A percentile compares a stretch with the other conserved stretches of the same genome.
Conservation (phyloP, 2,329 filamentous ascomycete genomes). For the Penicillium sp. region DNA sequence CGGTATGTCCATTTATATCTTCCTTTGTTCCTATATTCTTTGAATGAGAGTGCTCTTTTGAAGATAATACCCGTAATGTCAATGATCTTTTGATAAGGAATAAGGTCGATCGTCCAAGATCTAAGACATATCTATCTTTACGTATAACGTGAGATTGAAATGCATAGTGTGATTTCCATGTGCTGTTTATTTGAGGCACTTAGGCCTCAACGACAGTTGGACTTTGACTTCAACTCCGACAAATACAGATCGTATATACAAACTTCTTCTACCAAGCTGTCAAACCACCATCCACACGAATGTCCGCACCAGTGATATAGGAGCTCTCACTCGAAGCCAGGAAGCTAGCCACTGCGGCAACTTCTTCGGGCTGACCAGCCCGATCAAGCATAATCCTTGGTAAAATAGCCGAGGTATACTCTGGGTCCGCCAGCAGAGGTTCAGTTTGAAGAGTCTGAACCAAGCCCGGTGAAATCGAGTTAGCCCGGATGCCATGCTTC, state of each 20-base stretch:
- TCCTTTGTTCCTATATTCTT: no score
- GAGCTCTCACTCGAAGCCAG: constrained; percentile 5
- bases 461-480: constrained; percentile 1
- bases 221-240: no score
- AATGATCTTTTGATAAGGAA: no score
- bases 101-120: no score
- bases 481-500: constrained; percentile 1
- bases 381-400: neutral
- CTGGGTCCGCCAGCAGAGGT: neutral
- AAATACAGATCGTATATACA: neutral
- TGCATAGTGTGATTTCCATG: no score
- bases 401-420: neutral
- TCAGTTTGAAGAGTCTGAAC: neutral
- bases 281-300: constrained; percentile 7
- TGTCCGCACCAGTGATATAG: constrained; percentile 5
- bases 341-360: constrained; percentile 3
- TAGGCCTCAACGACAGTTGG: no score
- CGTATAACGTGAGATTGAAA: no score
- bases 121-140: no score
- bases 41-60: no score
- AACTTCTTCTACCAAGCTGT: neutral
- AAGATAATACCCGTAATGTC: no score
- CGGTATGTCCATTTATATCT: no score
- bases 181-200: no score
- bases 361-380: neutral